Evolutionary conservation across 768 basidiomycete genomes (phyloP).

Genomic region (Xerocomus spinulosus): DNA sequence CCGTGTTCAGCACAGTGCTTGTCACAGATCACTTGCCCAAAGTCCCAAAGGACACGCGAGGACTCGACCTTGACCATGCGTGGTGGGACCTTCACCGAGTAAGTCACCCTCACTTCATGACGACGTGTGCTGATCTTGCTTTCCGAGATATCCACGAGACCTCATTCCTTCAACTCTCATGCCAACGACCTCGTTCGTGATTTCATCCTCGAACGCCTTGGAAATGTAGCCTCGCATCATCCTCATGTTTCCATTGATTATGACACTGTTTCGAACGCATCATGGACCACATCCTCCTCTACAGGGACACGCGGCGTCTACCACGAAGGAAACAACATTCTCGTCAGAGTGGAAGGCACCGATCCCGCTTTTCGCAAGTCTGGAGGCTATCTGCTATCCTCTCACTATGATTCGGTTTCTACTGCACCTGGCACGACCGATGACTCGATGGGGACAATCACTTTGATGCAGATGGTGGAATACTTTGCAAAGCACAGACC

Average conservation of each 20-base stretch:
- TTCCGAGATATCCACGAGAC: conserved; percentile 55
- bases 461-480: conserved; percentile 60
- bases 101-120: conserved; percentile 10
- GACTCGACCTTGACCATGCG: conserved; percentile 49
- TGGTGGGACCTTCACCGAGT: conserved; percentile 57
- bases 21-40: conserved; percentile 45
- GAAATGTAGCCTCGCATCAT: conserved; percentile 39
- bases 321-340: conserved; percentile 64
- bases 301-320: conserved; percentile 35
- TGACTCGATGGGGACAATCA: conserved; percentile 69
- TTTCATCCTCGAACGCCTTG: conserved; percentile 54
- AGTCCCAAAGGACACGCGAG: conserved; percentile 42
- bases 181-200: conserved; percentile 64
- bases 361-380: conserved; percentile 30
- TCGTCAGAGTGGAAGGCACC: conserved; percentile 59
- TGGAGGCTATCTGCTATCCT: conserved; percentile 65
- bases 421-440: conserved; percentile 74
- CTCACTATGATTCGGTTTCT: conserved; percentile 80
- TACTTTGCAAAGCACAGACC: conserved; percentile 48
- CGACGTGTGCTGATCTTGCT: neutral
- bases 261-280: conserved; percentile 48
- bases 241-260: conserved; percentile 48
- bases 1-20: conserved; percentile 44
- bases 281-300: conserved; percentile 35
- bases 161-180: conserved; percentile 77